Conservation (phyloP, 108 stramenopile genomes). For the Skeletonema costatum region DNA sequence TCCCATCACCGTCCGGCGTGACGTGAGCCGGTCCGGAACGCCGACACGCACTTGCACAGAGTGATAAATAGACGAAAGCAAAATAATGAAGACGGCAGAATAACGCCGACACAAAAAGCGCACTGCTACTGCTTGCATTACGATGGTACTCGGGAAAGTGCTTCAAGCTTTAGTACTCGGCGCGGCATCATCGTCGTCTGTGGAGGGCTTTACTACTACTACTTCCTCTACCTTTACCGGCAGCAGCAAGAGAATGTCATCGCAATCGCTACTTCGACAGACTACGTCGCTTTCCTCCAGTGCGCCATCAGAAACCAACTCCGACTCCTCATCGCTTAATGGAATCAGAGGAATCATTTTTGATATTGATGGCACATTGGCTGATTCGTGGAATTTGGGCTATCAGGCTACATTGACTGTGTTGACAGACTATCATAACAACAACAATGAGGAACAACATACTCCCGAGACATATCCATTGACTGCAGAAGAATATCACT, state of each 20-base stretch:
- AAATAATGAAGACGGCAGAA: too few relatives aligned
- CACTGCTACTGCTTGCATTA: background rate
- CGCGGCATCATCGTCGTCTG: background rate
- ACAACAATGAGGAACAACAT: conserved; percentile 6
- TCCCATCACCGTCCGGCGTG: too few relatives aligned
- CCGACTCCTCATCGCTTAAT: background rate
- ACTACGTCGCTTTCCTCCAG: background rate
- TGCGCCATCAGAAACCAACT: background rate
- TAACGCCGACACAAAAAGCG: too few relatives aligned
- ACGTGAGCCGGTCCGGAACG: too few relatives aligned
- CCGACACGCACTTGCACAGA: too few relatives aligned
- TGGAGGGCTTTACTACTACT: background rate
- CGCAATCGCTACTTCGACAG: background rate
- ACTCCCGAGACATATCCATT: conserved; percentile 47
- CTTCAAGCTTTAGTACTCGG: background rate
- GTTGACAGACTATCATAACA: conserved; percentile 61
- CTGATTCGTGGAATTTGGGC: conserved; percentile 84
- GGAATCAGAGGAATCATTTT: conserved; percentile 66
- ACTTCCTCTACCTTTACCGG: background rate
- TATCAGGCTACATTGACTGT: conserved; percentile 79
- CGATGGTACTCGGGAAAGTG: background rate
- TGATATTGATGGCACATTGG: conserved; percentile 87
- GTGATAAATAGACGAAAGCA: too few relatives aligned
- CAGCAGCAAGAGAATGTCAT: background rate
- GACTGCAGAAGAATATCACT: conserved; percentile 68